These are phyloP conservation scores for Pyrenochaeta sp. DNA, from an alignment of 2,329 filamentous ascomycete genomes.

Conservation along the genomic window DNA sequence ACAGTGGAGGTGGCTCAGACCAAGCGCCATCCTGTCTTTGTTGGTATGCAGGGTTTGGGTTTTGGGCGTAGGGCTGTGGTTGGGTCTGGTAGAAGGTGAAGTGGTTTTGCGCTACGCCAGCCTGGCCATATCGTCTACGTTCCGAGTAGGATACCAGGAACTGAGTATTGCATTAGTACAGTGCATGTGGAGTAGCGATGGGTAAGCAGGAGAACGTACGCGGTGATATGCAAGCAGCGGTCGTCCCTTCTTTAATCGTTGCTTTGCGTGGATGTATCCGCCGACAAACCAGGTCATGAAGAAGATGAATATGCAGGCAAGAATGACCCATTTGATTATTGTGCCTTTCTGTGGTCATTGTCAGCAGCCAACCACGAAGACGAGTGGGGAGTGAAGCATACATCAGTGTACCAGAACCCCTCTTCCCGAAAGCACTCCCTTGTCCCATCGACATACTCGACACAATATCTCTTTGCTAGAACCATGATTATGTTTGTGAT, in stretches of 20 bases:
- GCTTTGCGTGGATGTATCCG: slow-evolving; percentile 75
- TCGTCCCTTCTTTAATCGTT: slow-evolving; percentile 70
- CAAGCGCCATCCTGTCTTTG: slow-evolving; percentile 41
- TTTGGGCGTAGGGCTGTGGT: slow-evolving; percentile 18
- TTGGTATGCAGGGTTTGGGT: slow-evolving; percentile 23
- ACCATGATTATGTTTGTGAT: slow-evolving; percentile 24
- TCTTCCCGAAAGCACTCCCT: slow-evolving; percentile 40
- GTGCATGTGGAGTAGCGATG: neutral
- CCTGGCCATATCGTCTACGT: slow-evolving; percentile 44
- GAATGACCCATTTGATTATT: slow-evolving; percentile 76
- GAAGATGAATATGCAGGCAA: slow-evolving; percentile 67
- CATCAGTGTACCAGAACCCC: slow-evolving; percentile 45
- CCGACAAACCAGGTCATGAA: slow-evolving; percentile 70
- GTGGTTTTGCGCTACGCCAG: slow-evolving; percentile 41
- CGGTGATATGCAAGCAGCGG: slow-evolving; percentile 75
- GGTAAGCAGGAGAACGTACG: slow-evolving; percentile 31
- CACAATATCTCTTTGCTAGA: slow-evolving; percentile 38
- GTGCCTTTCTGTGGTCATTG: slow-evolving; percentile 61
- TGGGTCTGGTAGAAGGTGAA: slow-evolving; percentile 50
- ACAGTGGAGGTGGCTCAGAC: slow-evolving; percentile 45
- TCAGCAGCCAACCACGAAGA: slow-evolving; percentile 6
- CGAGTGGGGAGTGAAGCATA: slow-evolving; percentile 17
- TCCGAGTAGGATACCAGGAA: slow-evolving; percentile 54
- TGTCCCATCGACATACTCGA: slow-evolving; percentile 33
- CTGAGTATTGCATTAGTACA: slow-evolving; percentile 25